Base-by-base conservation (phyloP, 495 filamentous ascomycete species). In the Hypoxylon intermedium region DNA sequence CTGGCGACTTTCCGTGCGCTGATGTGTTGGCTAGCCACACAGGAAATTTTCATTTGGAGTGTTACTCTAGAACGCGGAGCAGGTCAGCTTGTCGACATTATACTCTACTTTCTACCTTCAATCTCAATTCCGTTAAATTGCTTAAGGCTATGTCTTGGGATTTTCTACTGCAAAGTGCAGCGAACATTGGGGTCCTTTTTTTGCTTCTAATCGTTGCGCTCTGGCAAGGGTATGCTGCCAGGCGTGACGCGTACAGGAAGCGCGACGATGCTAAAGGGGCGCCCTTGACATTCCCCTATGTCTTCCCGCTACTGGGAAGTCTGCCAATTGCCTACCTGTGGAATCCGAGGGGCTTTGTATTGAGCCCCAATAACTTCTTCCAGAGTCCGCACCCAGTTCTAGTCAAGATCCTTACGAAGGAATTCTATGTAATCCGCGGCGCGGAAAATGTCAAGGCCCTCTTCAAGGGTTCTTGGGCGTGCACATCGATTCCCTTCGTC, bases 381-480 rank as follows among this genome's bases (percentile, higher is more conserved):
- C 61, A 68, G 31, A 58, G 41, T 9, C 15, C 33, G 2, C 61
- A 61, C 1, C 61, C 61, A 9, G 56, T 53, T 18, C 60, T 46
- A 0, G 63, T 74, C 23, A 70, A 60, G 44, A 55, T 74, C 20
- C 51, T 63, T 11, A 58, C 26, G 1, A 51, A 65, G 30, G 67
- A 72, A 16, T 65, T 72, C 53, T 74, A 70, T 28, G 46, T 68
- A 3, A 11, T 74, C 9, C 59, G 61, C 34, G 70, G 69, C 1
- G 24, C 55, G 0, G 55, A 70, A 21, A 72, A 71, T 13, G 31
- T 74, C 23, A 70, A 60, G 26, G 63, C 62, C 4, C 47, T 73
- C 36, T 73, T 71, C 26, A 67, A 56, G 48, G 34, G 26, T n/a
- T 61, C 61, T 18, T 48, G 44, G 34, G 53, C 57, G 23, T 63